These are phyloP conservation scores for Globisporangium middletonii DNA, from an alignment of 352 stramenopile species.

Conservation along the genomic window DNA sequence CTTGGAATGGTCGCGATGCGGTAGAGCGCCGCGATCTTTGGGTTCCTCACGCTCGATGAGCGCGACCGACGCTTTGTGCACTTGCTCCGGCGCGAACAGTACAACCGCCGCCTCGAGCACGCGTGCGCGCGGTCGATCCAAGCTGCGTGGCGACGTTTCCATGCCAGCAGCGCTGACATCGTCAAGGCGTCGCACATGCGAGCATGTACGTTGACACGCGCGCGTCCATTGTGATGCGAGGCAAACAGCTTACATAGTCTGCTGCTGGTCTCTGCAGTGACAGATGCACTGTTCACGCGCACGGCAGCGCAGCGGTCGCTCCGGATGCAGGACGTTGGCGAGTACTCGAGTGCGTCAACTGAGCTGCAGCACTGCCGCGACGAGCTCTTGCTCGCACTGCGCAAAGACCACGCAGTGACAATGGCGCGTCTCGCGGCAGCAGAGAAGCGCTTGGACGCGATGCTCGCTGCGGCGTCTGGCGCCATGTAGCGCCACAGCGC, in stretches of 20 bases:
- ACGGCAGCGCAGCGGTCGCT: slow-evolving; percentile 40
- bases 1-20: no score
- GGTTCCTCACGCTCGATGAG: slow-evolving; percentile 46
- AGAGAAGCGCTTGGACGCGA: slow-evolving; percentile 35
- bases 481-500: background rate
- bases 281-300: slow-evolving; percentile 24
- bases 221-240: no score
- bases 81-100: slow-evolving; percentile 36
- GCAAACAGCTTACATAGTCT: background rate
- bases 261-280: slow-evolving; percentile 8
- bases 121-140: slow-evolving; percentile 63
- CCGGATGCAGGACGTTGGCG: slow-evolving; percentile 34
- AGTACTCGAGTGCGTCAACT: slow-evolving; percentile 31
- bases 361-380: slow-evolving; percentile 44
- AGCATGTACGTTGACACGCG: slow-evolving; percentile 18
- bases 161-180: background rate
- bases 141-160: slow-evolving; percentile 35
- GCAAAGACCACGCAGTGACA: slow-evolving; percentile 31
- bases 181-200: slow-evolving; percentile 6
- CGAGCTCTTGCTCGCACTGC: slow-evolving; percentile 35
- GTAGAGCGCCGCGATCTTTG: slow-evolving; percentile 64
- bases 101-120: slow-evolving; percentile 32
- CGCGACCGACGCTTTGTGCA: slow-evolving; percentile 56
- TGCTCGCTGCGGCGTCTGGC: slow-evolving; percentile 10
- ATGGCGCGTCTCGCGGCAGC: slow-evolving; percentile 32